These are phyloP conservation scores for Thelonectria rubi DNA, from an alignment of 2,329 filamentous ascomycete species.

Conservation along the genomic window DNA sequence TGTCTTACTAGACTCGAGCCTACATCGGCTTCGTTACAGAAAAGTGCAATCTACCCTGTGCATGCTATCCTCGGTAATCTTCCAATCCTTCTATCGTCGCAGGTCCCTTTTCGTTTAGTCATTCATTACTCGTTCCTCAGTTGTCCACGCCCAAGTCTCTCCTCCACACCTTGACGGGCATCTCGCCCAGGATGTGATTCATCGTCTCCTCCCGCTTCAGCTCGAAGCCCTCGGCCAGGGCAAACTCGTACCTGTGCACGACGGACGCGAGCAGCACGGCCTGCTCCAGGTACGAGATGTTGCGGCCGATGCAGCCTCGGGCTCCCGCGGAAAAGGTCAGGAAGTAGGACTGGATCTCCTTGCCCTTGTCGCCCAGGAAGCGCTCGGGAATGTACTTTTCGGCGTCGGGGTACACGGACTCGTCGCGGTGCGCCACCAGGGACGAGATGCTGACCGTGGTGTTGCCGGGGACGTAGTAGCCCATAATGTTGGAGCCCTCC, in stretches of 20 bases:
- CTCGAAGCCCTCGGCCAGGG: constrained; percentile 27
- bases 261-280: constrained; percentile 53
- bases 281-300: constrained; percentile 55
- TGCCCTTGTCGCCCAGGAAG: constrained; percentile 50
- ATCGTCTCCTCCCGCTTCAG: constrained; percentile 30
- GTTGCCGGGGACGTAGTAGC: constrained; percentile 47
- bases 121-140: constrained; percentile 2
- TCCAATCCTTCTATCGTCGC: constrained; percentile 7
- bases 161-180: constrained; percentile 33
- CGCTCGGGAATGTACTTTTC: constrained; percentile 52
- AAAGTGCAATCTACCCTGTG: background rate
- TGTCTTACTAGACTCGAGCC: background rate
- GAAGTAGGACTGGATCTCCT: constrained; percentile 48
- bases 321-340: constrained; percentile 53
- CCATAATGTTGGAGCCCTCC: constrained; percentile 43
- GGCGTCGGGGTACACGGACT: constrained; percentile 50
- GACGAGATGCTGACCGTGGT: constrained; percentile 52
- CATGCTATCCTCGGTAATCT: constrained; percentile 1
- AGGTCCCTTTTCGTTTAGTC: background rate
- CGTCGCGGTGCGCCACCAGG: constrained; percentile 50
- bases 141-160: constrained; percentile 22
- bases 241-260: constrained; percentile 54
- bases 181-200: constrained; percentile 30
- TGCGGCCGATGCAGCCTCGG: constrained; percentile 52
- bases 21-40: background rate